A percentile compares a stretch with the other conserved stretches of the same genome.
Conservation (phyloP, 192 early-diverging fungal species). For the Lunasporangiospora selenospora region DNA sequence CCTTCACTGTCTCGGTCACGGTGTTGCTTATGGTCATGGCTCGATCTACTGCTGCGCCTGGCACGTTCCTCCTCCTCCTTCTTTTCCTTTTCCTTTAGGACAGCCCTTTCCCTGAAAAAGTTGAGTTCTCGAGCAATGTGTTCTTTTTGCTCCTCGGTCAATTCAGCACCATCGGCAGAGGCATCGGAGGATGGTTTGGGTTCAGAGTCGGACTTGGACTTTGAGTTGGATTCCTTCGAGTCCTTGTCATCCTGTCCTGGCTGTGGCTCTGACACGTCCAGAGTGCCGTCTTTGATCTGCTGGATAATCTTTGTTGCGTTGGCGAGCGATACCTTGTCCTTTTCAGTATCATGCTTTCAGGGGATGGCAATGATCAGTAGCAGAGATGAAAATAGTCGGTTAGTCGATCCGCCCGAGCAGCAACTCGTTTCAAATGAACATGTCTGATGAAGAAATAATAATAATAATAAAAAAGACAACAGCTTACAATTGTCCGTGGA, state of each 20-base stretch:
- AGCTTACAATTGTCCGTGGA: conserved; percentile 45
- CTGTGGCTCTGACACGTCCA: conserved; percentile 31
- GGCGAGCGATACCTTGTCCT: conserved; percentile 54
- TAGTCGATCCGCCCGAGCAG: too few species aligned
- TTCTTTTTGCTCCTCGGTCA: conserved; percentile 63
- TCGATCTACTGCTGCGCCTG: conserved; percentile 16
- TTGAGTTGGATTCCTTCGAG: conserved; percentile 15
- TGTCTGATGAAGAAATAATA: not conserved
- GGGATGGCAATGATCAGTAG: not conserved
- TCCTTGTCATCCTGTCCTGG: conserved; percentile 13
- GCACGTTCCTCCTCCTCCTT: conserved; percentile 57
- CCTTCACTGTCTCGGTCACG: conserved; percentile 3
- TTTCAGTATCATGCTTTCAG: conserved; percentile 52
- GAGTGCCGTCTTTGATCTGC: conserved; percentile 49
- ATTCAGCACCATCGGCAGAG: conserved; percentile 46
- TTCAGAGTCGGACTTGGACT: conserved; percentile 9
- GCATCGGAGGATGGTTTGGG: conserved; percentile 42
- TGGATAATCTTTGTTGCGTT: conserved; percentile 52
- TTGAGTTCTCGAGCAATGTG: conserved; percentile 64
- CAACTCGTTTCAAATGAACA: too few species aligned
- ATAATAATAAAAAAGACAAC: conserved; percentile 2
- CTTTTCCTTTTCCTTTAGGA: conserved; percentile 59
- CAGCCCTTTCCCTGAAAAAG: conserved; percentile 68
- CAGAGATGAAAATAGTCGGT: not conserved
- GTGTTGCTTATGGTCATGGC: conserved; percentile 30